These are phyloP conservation scores for Agaricales sp. DNA, from an alignment of 1,284 basidiomycete genomes.

Conservation along the genomic window DNA sequence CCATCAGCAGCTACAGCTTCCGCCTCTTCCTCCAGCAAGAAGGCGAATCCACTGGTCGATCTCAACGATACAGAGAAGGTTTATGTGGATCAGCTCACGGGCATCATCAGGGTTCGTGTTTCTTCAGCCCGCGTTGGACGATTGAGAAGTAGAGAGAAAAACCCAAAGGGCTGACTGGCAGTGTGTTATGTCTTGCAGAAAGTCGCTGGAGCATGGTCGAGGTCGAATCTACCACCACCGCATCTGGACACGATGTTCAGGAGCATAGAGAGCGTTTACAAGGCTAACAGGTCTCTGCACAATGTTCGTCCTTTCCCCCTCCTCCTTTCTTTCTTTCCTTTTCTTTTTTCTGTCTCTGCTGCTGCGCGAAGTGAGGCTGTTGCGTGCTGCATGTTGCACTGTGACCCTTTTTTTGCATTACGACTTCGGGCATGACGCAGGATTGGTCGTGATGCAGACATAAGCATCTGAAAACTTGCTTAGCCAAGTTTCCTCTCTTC, in stretches of 20 bases:
- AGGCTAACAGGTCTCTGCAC: conserved; percentile 78
- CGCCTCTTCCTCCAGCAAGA: conserved; percentile 40
- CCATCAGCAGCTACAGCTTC: too few relatives aligned
- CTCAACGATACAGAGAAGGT: conserved; percentile 89
- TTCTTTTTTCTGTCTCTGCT: background rate
- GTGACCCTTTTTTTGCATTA: conserved; percentile 2
- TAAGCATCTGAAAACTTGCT: too few relatives aligned
- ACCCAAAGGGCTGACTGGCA: too few relatives aligned
- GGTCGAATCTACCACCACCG: conserved; percentile 86
- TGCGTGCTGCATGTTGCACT: background rate
- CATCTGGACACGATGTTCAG: conserved; percentile 94
- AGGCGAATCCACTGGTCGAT: conserved; percentile 80
- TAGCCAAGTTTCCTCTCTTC: too few relatives aligned
- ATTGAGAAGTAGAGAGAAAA: conserved; percentile 10
- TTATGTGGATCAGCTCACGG: conserved; percentile 88
- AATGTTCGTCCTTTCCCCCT: conserved; percentile 30
- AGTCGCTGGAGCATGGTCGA: conserved; percentile 95
- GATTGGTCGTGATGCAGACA: too few relatives aligned
- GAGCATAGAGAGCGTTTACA: conserved; percentile 85
- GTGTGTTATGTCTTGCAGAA: conserved; percentile 44
- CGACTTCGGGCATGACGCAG: too few relatives aligned
- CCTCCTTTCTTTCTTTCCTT: background rate
- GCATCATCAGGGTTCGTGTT: conserved; percentile 79
- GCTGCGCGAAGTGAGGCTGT: too few relatives aligned
- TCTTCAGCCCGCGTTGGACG: conserved; percentile 4